These are phyloP conservation scores for Monsonia emarginata DNA, from an alignment of 441 rosid species.

Conservation along the genomic window DNA sequence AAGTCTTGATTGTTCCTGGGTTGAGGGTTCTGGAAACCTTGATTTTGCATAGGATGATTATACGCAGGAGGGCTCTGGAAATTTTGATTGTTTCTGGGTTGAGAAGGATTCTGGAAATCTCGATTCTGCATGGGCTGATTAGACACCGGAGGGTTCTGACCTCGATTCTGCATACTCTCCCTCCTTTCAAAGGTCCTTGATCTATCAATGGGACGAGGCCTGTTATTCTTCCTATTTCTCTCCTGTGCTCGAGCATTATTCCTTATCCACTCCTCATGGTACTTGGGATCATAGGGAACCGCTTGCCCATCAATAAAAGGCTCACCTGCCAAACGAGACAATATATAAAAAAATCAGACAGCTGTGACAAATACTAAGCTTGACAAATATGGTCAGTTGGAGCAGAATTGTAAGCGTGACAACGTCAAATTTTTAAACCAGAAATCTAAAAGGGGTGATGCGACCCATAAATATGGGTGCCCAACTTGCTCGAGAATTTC, in stretches of 20 bases:
- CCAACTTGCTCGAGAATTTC: not conserved
- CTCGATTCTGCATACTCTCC: constrained; percentile 22
- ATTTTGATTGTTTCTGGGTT: not conserved
- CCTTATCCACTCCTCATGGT: constrained; percentile 90
- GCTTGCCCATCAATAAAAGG: constrained; percentile 91
- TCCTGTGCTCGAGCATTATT: constrained; percentile 75
- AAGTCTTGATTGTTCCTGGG: not conserved
- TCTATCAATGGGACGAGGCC: constrained; percentile 64
- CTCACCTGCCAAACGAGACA: constrained; percentile 44
- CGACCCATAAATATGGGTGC: not conserved
- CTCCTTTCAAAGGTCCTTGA: constrained; percentile 76
- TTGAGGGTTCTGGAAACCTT: not conserved
- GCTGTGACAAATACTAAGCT: not conserved
- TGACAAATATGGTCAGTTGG: not conserved
- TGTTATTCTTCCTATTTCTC: constrained; percentile 68
- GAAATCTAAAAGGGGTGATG: not conserved
- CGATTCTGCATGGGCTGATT: not conserved
- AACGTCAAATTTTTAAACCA: not conserved
- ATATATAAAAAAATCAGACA: constrained; percentile 3
- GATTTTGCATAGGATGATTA: not conserved
- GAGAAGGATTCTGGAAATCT: not conserved
- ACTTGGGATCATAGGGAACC: constrained; percentile 86
- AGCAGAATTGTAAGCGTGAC: not conserved
- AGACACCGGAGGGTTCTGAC: not conserved
- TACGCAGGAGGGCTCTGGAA: not conserved